A percentile compares a stretch with the other conserved stretches of the same genome.
Evolutionary conservation across 2,329 filamentous ascomycete species (phyloP).

Genomic region (Colletotrichum sp.): DNA sequence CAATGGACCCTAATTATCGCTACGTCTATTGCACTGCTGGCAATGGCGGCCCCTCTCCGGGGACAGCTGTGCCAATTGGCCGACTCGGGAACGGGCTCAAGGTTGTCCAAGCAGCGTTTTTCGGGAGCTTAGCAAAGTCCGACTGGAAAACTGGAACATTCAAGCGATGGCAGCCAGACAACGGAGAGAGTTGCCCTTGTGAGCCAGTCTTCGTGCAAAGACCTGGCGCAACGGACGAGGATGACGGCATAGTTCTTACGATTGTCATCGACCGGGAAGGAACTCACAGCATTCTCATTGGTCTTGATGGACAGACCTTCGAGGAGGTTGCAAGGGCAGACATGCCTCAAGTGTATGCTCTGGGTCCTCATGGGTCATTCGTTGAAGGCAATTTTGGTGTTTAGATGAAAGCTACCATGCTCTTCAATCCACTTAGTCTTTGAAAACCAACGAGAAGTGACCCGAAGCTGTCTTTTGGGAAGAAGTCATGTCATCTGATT

Average conservation of each 20-base stretch:
- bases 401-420: neutral
- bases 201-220: slow-evolving; percentile 22
- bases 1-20: slow-evolving; percentile 16
- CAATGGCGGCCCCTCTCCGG: slow-evolving; percentile 15
- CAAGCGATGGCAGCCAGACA: slow-evolving; percentile 15
- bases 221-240: slow-evolving; percentile 18
- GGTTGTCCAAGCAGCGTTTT: slow-evolving; percentile 18
- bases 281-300: slow-evolving; percentile 22
- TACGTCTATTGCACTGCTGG: slow-evolving; percentile 23
- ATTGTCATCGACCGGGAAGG: slow-evolving; percentile 20
- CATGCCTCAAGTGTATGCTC: slow-evolving; percentile 19
- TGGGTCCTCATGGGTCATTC: slow-evolving; percentile 17
- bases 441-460: neutral
- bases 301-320: slow-evolving; percentile 21
- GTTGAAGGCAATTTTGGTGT: slow-evolving; percentile 6
- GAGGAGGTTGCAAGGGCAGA: slow-evolving; percentile 20
- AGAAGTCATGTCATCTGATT: neutral
- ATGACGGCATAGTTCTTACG: slow-evolving; percentile 21
- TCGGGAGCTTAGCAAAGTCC: slow-evolving; percentile 21
- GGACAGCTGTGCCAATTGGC: slow-evolving; percentile 20
- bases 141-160: slow-evolving; percentile 22
- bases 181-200: slow-evolving; percentile 30
- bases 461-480: neutral
- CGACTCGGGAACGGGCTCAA: slow-evolving; percentile 1
- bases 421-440: neutral